phyloP scores from a whole-genome alignment of 192 early-diverging fungal species.

The Pilaira anomala region DNA sequence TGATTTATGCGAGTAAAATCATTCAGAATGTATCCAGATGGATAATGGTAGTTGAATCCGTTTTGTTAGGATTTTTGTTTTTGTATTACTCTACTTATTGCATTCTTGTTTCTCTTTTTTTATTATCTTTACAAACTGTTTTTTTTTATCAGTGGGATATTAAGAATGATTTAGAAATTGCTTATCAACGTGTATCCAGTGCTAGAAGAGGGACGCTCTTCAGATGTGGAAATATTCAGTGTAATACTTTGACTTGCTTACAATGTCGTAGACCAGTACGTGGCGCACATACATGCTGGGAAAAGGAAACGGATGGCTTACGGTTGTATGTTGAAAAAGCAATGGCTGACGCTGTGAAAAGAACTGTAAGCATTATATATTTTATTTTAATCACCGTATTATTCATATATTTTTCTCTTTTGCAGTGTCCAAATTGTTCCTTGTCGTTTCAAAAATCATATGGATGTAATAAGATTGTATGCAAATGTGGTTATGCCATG shows the following conservation, averaged over 20 bases:
- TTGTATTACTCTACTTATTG: slow-evolving; percentile 12
- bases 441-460: slow-evolving; percentile 53
- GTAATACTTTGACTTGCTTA: slow-evolving; percentile 44
- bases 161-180: slow-evolving; percentile 18
- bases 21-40: slow-evolving; percentile 14
- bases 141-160: slow-evolving; percentile 26
- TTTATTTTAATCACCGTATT: background rate
- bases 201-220: slow-evolving; percentile 38
- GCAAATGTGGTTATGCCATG: slow-evolving; percentile 59
- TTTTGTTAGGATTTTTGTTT: background rate
- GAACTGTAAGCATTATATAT: slow-evolving; percentile 44
- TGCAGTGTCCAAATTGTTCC: slow-evolving; percentile 54
- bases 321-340: slow-evolving; percentile 58
- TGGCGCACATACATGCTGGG: slow-evolving; percentile 48
- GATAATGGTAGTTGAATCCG: slow-evolving; percentile 20
- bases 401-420: background rate
- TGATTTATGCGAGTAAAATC: background rate
- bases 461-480: slow-evolving; percentile 67
- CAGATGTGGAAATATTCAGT: slow-evolving; percentile 50
- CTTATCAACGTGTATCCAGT: slow-evolving; percentile 24
- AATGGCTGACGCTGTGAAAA: slow-evolving; percentile 58
- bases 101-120: slow-evolving; percentile 3
- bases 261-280: slow-evolving; percentile 40
- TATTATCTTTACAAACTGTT: slow-evolving; percentile 12
- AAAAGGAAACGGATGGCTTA: slow-evolving; percentile 48